A percentile compares a stretch with the other conserved stretches of the same genome.
These are phyloP conservation scores for Eleusine indica DNA, from an alignment of 176 grass and related monocot species.

Conservation along the genomic window DNA sequence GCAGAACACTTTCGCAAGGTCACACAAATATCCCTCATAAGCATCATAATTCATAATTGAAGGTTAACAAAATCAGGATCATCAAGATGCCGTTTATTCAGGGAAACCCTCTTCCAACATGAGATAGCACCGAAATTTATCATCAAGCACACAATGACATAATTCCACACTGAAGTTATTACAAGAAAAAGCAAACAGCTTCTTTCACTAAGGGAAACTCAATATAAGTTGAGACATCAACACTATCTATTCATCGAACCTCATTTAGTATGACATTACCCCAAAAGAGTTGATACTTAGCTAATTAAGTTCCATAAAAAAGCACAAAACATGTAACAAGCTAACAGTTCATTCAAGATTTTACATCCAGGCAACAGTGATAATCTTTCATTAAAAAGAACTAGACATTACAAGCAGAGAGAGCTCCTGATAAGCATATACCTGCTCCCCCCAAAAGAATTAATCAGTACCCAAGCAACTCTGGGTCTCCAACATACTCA, in stretches of 20 bases:
- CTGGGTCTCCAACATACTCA: constrained; percentile 81
- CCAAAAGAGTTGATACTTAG: not conserved
- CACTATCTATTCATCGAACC: constrained; percentile 8
- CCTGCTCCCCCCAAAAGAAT: not conserved
- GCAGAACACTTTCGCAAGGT: not conserved
- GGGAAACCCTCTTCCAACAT: not conserved
- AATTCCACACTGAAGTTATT: not conserved
- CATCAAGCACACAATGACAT: not conserved
- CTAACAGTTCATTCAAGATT: not conserved
- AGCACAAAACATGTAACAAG: constrained; percentile 25
- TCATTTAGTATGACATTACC: not conserved
- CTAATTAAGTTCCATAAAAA: not conserved
- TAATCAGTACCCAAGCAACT: constrained; percentile 73
- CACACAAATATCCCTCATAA: not conserved
- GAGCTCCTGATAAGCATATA: constrained; percentile 10
- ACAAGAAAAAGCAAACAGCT: not conserved
- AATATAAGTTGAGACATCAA: not conserved
- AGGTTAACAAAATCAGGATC: not conserved
- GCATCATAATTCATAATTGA: not conserved
- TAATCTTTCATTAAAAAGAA: constrained; percentile 24
- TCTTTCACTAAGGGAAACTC: not conserved
- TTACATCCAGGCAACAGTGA: constrained; percentile 30
- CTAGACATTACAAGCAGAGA: constrained; percentile 38
- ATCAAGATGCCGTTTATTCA: not conserved
- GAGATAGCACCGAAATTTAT: not conserved